Percentiles rank a stretch among this genome's conserved stretches.
Conservation (phyloP, 495 filamentous ascomycete species). For the Tuber melanosporum region DNA sequence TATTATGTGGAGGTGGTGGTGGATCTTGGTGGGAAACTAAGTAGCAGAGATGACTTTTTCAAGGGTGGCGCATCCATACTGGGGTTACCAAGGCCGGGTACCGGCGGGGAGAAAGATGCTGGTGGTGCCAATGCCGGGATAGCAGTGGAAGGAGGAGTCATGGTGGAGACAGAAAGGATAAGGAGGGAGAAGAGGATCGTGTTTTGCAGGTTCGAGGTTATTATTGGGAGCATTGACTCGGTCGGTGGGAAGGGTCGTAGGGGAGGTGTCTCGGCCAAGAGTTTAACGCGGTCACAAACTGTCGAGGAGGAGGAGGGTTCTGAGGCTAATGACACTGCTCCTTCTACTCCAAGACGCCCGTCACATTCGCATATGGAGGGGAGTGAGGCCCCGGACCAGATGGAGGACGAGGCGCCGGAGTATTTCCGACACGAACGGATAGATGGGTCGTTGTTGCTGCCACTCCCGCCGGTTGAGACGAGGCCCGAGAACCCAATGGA, state of each 20-base stretch:
- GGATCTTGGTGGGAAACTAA: slow-evolving; percentile 81
- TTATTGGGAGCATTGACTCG: slow-evolving; percentile 83
- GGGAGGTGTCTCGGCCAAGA: slow-evolving; percentile 21
- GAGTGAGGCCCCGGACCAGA: slow-evolving; percentile 8
- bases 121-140: slow-evolving; percentile 29
- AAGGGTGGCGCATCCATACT: slow-evolving; percentile 47
- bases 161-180: slow-evolving; percentile 84
- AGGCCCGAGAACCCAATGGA: slow-evolving; percentile 15
- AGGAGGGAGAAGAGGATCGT: slow-evolving; percentile 77
- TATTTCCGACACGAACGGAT: slow-evolving; percentile 41
- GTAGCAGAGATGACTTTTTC: slow-evolving; percentile 58
- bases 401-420: slow-evolving; percentile 36
- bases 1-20: slow-evolving; percentile 90
- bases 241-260: slow-evolving; percentile 53
- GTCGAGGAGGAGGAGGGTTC: slow-evolving; percentile 31
- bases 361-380: slow-evolving; percentile 26
- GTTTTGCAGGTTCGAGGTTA: slow-evolving; percentile 70
- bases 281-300: slow-evolving; percentile 20
- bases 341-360: slow-evolving; percentile 16
- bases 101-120: slow-evolving; percentile 19
- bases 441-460: slow-evolving; percentile 18
- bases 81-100: slow-evolving; percentile 47
- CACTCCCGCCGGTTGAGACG: slow-evolving; percentile 15
- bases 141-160: slow-evolving; percentile 60
- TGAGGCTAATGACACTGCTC: slow-evolving; percentile 21